Evolutionary conservation across 805 yeast species (phyloP).

Genomic region (Kluyveromyces aestuarii): DNA sequence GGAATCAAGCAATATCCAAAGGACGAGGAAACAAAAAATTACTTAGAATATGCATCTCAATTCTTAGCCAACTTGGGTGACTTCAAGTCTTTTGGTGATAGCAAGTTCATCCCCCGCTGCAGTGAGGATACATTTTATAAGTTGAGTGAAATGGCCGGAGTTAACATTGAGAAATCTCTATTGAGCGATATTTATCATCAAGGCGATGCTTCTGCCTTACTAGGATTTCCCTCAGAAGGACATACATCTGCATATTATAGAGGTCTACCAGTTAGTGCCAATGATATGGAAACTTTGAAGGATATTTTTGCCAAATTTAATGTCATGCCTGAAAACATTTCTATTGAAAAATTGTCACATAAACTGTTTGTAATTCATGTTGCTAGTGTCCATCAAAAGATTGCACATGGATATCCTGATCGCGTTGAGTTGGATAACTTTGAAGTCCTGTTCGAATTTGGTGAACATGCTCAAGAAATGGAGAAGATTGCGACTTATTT

Average conservation of each 20-base stretch:
- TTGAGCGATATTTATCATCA: slow-evolving; percentile 42
- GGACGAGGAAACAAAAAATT: slow-evolving; percentile 31
- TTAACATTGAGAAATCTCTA: slow-evolving; percentile 34
- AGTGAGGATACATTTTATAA: slow-evolving; percentile 38
- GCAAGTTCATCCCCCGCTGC: slow-evolving; percentile 69
- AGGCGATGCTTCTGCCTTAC: slow-evolving; percentile 38
- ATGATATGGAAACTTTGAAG: slow-evolving; percentile 54
- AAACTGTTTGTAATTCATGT: slow-evolving; percentile 49
- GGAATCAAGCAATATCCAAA: slow-evolving; percentile 36
- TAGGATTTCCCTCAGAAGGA: slow-evolving; percentile 75
- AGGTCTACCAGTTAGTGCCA: slow-evolving; percentile 38
- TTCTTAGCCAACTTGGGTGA: slow-evolving; percentile 68
- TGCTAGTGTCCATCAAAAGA: slow-evolving; percentile 47
- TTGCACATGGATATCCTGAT: slow-evolving; percentile 44
- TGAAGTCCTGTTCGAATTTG: slow-evolving; percentile 50
- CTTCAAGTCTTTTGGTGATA: slow-evolving; percentile 82
- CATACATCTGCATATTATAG: slow-evolving; percentile 70
- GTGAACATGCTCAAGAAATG: slow-evolving; percentile 70
- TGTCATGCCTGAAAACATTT: slow-evolving; percentile 62
- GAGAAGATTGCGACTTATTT: slow-evolving; percentile 46
- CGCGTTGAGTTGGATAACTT: slow-evolving; percentile 24
- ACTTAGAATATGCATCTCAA: slow-evolving; percentile 69
- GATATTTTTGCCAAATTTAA: slow-evolving; percentile 15
- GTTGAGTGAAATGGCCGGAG: slow-evolving; percentile 9
- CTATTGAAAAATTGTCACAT: slow-evolving; percentile 50